Evolutionary conservation across 78 protist genomes (phyloP).

Genomic region (Creolimax fragrantissima): DNA sequence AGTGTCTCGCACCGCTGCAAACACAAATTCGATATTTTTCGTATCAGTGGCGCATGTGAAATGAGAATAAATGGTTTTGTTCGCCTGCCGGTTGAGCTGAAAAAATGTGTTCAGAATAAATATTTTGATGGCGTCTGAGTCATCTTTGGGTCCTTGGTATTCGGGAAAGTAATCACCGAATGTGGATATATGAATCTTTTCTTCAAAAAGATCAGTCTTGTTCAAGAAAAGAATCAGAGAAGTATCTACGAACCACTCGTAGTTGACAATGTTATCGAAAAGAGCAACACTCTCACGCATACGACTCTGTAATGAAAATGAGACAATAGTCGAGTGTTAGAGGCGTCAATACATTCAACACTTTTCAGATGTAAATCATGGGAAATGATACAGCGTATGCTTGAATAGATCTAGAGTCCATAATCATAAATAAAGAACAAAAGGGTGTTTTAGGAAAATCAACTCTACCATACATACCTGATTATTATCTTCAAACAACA

Average conservation of each 20-base stretch:
- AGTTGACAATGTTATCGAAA: constrained; percentile 78
- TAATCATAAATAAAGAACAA: too few species aligned
- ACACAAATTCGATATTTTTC: constrained; percentile 65
- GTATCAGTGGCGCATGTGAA: constrained; percentile 85
- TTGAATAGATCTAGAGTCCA: neutral
- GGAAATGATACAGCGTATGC: neutral
- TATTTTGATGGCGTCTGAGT: constrained; percentile 31
- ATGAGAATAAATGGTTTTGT: constrained; percentile 72
- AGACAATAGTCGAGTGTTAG: neutral
- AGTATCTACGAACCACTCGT: constrained; percentile 73
- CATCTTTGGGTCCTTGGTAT: constrained; percentile 39
- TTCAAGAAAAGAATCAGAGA: constrained; percentile 85
- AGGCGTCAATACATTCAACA: too few species aligned
- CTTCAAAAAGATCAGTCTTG: constrained; percentile 79
- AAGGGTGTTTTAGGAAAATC: neutral
- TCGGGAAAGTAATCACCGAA: constrained; percentile 59
- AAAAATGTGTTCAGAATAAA: constrained; percentile 45
- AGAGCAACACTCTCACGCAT: constrained; percentile 77
- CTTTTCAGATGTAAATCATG: too few species aligned
- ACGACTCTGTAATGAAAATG: constrained; percentile 45
- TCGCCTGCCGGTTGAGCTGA: constrained; percentile 17
- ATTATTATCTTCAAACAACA: constrained; percentile 64
- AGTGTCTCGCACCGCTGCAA: constrained; percentile 65
- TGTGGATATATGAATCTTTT: constrained; percentile 46
- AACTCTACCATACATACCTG: constrained; percentile 12